phyloP scores from a whole-genome alignment of 2,329 filamentous ascomycete genomes.

The Aspergillus tubingensis region DNA sequence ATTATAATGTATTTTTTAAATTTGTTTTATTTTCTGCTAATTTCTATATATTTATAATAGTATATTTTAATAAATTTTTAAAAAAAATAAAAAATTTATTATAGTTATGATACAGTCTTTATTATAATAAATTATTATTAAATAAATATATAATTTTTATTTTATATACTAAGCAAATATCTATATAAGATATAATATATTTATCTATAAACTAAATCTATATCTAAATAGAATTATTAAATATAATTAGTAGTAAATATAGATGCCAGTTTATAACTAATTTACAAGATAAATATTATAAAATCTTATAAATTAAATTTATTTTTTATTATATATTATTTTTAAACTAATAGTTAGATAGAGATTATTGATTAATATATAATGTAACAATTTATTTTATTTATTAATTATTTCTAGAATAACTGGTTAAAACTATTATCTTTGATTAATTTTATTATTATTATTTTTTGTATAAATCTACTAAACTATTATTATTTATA shows the following conservation, averaged over 20 bases:
- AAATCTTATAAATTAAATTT: too few species aligned
- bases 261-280: too few species aligned
- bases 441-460: neutral
- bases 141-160: neutral
- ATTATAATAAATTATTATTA: too few species aligned
- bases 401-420: neutral
- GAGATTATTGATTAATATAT: neutral
- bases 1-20: too few species aligned
- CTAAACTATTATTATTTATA: neutral
- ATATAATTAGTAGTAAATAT: neutral
- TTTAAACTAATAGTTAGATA: neutral
- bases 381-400: neutral
- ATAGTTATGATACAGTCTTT: too few species aligned
- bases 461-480: neutral
- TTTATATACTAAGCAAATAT: neutral
- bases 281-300: too few species aligned
- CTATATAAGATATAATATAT: neutral
- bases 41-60: too few species aligned
- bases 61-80: too few species aligned
- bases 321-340: too few species aligned
- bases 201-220: neutral
- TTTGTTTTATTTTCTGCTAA: too few species aligned
- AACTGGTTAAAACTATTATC: neutral
- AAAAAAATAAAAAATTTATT: too few species aligned
- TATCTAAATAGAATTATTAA: accelerated